Evolutionary conservation across 1,139 yeast species (phyloP), one percentile per base, ranked within the genome.

Genomic region (Wickerhamomyces sp.): DNA sequence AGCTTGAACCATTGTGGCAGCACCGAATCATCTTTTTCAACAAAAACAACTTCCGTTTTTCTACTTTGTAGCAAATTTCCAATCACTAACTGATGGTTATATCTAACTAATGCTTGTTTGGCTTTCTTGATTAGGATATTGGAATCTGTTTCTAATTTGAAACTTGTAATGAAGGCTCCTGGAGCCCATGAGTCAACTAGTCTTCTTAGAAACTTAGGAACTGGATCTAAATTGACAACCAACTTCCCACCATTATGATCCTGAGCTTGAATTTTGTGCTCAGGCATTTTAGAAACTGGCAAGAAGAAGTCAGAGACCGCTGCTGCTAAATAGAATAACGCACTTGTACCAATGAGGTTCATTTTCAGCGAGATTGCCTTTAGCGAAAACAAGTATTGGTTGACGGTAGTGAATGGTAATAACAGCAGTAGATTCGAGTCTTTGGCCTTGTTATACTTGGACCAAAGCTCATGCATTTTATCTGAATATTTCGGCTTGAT

Each of bases 291-390:
- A 2, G 90, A 81, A 42, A 76, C 78, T 3, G 98, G 99, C 33
- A 92, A 71, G 64, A 89, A 92, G 62, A 94, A 92, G 61, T 92
- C 99, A 6, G 96, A 86, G 0, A 92, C 99, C 0, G 98, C 98
- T 4, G 98, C 98, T 0, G 98, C 98, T 45, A 92, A 70, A 62
- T 84, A 94, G 56, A 92, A 86, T 35, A 92, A 60, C 0, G 88
- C 87, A 42, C 66, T 65, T 3, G 72, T 59, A 4, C 76, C 78
- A 36, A 78, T 65, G 3, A 65, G 61, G 35, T 78, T 72, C 52
- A 92, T 60, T 38, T 72, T 67, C 46, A 74, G 73, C 1, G 95
- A 85, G 13, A 87, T 69, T 32, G 77, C 65, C 49, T 81, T 78
- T 49, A 94, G 69, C 0, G 97, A 86, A 68, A 85, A 90, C 44